These are phyloP conservation scores for Trichoderma polysporum DNA, from an alignment of 2,329 filamentous ascomycete species.

Conservation along the genomic window DNA sequence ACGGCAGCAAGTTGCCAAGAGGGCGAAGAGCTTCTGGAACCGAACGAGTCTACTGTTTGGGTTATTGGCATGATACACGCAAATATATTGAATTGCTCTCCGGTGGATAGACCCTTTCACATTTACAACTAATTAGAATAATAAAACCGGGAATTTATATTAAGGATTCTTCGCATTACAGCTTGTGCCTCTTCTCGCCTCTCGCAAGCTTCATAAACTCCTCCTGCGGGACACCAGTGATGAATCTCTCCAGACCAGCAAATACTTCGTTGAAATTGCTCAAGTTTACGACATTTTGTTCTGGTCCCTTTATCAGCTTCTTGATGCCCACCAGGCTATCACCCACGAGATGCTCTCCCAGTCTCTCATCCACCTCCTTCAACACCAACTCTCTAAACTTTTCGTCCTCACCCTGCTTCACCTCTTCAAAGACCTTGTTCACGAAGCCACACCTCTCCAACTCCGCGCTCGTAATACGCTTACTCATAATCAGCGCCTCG, in stretches of 20 bases:
- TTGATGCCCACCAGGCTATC: slow-evolving; percentile 83
- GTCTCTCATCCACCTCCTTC: slow-evolving; percentile 73
- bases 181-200: slow-evolving; percentile 92
- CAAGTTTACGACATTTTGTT: slow-evolving; percentile 68
- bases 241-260: slow-evolving; percentile 77
- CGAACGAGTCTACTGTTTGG: slow-evolving; percentile 81
- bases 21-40: slow-evolving; percentile 77
- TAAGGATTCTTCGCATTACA: slow-evolving; percentile 48
- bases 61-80: slow-evolving; percentile 52
- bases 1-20: slow-evolving; percentile 57
- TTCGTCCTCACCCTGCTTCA: slow-evolving; percentile 59
- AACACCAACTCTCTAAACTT: slow-evolving; percentile 72
- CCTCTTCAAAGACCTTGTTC: slow-evolving; percentile 71
- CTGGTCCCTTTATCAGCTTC: slow-evolving; percentile 72
- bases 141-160: neutral
- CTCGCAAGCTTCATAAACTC: slow-evolving; percentile 84
- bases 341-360: slow-evolving; percentile 77
- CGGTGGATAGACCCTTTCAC: neutral
- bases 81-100: neutral
- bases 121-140: neutral
- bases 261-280: slow-evolving; percentile 86
- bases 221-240: slow-evolving; percentile 77
- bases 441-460: slow-evolving; percentile 77
- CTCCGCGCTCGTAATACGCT: slow-evolving; percentile 70
- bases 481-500: slow-evolving; percentile 90